Percentiles rank a stretch among this genome's conserved stretches.
Evolutionary conservation across 306 rosid genomes (phyloP).

Genomic region (Clitoria ternatea): DNA sequence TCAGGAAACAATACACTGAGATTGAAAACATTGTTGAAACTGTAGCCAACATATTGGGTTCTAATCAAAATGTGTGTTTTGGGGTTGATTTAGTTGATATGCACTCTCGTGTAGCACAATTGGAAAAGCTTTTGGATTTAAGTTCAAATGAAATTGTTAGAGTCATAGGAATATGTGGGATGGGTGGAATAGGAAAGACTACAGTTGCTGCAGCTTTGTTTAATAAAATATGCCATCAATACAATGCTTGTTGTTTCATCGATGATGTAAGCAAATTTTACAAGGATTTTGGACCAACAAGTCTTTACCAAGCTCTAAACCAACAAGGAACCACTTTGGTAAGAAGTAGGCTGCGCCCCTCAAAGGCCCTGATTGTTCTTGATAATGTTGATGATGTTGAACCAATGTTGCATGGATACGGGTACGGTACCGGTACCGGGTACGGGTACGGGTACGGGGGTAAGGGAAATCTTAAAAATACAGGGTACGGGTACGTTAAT

Average conservation of each 20-base stretch:
- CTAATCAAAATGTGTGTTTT: neutral
- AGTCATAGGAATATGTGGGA: constrained; percentile 22
- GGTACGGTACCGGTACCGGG: too few species aligned
- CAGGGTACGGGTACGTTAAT: too few species aligned
- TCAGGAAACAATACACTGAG: neutral
- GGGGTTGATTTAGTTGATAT: constrained; percentile 24
- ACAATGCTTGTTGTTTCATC: neutral
- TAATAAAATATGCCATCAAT: neutral
- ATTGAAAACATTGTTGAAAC: neutral
- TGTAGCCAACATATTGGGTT: neutral
- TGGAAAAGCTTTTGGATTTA: constrained; percentile 1
- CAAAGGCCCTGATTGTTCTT: neutral
- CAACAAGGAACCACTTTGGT: neutral
- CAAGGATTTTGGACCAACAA: neutral
- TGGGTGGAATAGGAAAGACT: constrained; percentile 32
- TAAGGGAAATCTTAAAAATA: too few species aligned
- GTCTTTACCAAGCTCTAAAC: neutral
- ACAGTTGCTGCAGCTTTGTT: neutral
- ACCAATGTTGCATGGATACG: too few species aligned
- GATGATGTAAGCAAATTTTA: neutral
- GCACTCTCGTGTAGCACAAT: neutral
- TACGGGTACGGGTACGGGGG: too few species aligned
- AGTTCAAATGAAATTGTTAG: neutral
- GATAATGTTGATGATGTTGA: neutral
- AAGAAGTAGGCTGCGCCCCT: neutral